Evolutionary conservation across 2,329 filamentous ascomycete genomes (phyloP), one percentile per base, ranked within the genome.

Genomic region (Clonostachys byssicola): DNA sequence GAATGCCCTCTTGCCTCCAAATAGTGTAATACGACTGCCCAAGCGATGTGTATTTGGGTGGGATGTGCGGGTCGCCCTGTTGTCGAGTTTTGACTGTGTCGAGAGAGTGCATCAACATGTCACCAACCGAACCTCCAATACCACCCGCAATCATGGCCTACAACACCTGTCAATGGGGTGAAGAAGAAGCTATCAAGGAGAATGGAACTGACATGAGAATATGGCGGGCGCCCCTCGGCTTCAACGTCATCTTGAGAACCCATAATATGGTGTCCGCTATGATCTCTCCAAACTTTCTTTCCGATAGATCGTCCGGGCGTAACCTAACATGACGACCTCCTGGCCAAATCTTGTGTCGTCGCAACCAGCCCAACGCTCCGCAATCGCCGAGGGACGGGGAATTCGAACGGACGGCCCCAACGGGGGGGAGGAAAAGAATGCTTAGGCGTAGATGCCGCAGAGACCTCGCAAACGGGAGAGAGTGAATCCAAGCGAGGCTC

Each of bases 51-150:
- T 99, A 99, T 70, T 89, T 95, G 2, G 94, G 88, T 18, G 94
- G 94, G 51, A 96, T 80, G 63, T 94, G 87, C 41, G 92, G 92
- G 61, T 97, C 94, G 60, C 92, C 94, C 70, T 99, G 94, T 66
- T 99, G 95, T 57, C 94, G 83, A 42, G 94, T 99, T 72, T 99
- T 99, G 59, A 99, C 94, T 1, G 94, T 99, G 67, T 99, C 94
- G 61, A 99, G 80, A 42, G 92, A 97, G 72, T 99, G 94, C 94
- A 99, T 99, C 55, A 99, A 75, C 80, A 99, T 88, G 67, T 99
- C 94, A 49, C 95, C 94, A 47, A 88, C 95, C 14, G 89, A 92
- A 46, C 94, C 94, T 61, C 95, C 94, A 46, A 95, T 75, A 50
- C 92, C 94, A 61, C 94, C 94, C 34, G 94, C 94, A 60, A 99